Evolutionary conservation across 2,329 filamentous ascomycete species (phyloP).

Genomic region (Fusarium gaditjirri): DNA sequence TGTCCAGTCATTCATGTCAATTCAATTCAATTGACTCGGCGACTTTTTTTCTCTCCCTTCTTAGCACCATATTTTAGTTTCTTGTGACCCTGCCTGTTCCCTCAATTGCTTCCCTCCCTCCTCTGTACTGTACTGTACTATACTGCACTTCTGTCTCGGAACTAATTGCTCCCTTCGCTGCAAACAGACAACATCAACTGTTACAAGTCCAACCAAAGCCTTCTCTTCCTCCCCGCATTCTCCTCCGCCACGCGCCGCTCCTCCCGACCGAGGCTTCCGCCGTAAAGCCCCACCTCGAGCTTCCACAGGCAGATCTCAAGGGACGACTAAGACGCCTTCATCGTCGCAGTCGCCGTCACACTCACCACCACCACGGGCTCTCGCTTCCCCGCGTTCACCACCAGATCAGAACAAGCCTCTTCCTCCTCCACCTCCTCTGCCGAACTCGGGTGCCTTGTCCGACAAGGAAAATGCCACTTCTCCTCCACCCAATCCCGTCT

Average conservation of each 20-base stretch:
- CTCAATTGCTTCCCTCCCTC: not conserved
- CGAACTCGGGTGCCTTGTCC: conserved; percentile 52
- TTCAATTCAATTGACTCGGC: conserved; percentile 10
- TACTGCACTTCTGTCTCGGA: not conserved
- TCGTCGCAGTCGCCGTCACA: conserved; percentile 42
- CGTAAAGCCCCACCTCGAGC: conserved; percentile 37
- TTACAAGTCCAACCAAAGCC: not conserved
- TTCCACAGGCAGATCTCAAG: conserved; percentile 26
- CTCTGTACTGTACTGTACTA: not conserved
- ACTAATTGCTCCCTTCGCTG: conserved; percentile 23
- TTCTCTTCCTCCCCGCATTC: conserved; percentile 40
- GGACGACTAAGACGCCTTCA: conserved; percentile 32
- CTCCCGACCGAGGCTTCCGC: conserved; percentile 41
- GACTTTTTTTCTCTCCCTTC: not conserved
- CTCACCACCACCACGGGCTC: conserved; percentile 36
- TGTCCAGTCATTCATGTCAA: not conserved
- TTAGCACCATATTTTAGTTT: not conserved
- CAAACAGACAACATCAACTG: conserved; percentile 13
- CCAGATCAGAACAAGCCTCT: conserved; percentile 67
- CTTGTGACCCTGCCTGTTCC: not conserved
- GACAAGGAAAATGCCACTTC: conserved; percentile 37
- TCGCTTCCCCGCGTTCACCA: conserved; percentile 51
- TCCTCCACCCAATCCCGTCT: conserved; percentile 53
- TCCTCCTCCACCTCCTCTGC: conserved; percentile 64
- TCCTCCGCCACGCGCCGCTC: conserved; percentile 42